Conservation (phyloP, 2,329 filamentous ascomycete genomes). For the Botrytis deweyae region DNA sequence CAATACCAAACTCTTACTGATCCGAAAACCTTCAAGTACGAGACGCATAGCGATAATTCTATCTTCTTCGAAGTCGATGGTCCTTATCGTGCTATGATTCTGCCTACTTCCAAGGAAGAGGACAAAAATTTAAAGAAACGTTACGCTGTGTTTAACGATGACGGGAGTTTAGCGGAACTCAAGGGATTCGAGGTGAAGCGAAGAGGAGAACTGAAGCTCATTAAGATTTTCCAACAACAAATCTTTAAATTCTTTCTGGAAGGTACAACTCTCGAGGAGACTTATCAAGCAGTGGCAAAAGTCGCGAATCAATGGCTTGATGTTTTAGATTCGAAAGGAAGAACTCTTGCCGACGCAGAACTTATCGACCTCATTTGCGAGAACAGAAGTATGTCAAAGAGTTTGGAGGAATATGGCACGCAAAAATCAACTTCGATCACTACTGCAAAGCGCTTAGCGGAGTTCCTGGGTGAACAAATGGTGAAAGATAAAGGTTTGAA, state of each 20-base stretch:
- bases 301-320: conserved; percentile 97
- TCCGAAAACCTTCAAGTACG: conserved; percentile 77
- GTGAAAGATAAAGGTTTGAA: conserved; percentile 98
- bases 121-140: conserved; percentile 99
- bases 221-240: conserved; percentile 99
- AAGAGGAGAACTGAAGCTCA: conserved; percentile 95
- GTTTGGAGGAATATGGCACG: conserved; percentile 88
- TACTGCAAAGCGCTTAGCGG: conserved; percentile 88
- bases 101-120: conserved; percentile 97
- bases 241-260: conserved; percentile 99
- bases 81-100: conserved; percentile 94
- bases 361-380: conserved; percentile 99
- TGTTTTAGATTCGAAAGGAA: conserved; percentile 83
- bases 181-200: conserved; percentile 98
- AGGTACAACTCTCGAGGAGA: conserved; percentile 81
- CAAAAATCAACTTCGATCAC: conserved; percentile 99
- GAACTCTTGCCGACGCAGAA: conserved; percentile 91
- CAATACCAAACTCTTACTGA: conserved; percentile 93
- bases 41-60: conserved; percentile 97
- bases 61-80: conserved; percentile 99
- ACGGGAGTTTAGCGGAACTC: conserved; percentile 89
- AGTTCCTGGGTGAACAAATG: conserved; percentile 98
- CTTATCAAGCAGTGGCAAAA: conserved; percentile 86
- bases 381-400: conserved; percentile 97
- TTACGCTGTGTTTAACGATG: conserved; percentile 98